A percentile compares a stretch with the other conserved stretches of the same genome.
These are phyloP conservation scores for Teunomyces aglyptinius DNA, from an alignment of 805 yeast genomes.

Conservation along the genomic window DNA sequence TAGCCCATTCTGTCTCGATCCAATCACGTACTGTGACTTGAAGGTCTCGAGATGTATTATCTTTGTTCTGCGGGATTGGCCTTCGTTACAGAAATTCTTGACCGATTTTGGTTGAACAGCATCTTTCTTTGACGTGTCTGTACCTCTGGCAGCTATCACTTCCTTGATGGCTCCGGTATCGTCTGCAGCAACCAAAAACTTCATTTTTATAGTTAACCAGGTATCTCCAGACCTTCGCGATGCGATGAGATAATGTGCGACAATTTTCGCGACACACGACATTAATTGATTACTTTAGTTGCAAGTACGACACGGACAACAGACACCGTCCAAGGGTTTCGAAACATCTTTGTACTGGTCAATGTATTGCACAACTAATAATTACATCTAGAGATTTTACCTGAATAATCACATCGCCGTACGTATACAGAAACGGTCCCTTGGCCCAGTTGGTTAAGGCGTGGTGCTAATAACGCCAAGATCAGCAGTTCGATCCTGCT, in stretches of 20 bases:
- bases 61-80: slow-evolving; percentile 27
- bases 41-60: slow-evolving; percentile 32
- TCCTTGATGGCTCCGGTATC: slow-evolving; percentile 69
- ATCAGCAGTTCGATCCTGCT: slow-evolving; percentile 86
- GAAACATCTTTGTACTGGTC: too few relatives aligned
- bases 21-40: slow-evolving; percentile 36
- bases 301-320: too few relatives aligned
- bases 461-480: slow-evolving; percentile 56
- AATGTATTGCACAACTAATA: too few relatives aligned
- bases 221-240: not conserved
- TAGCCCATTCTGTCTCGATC: slow-evolving; percentile 43
- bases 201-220: slow-evolving; percentile 41
- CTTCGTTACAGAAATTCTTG: slow-evolving; percentile 34
- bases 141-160: slow-evolving; percentile 60
- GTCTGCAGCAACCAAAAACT: slow-evolving; percentile 59
- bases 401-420: too few relatives aligned
- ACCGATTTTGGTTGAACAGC: slow-evolving; percentile 63
- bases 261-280: not conserved
- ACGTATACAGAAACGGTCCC: slow-evolving; percentile 33
- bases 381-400: too few relatives aligned
- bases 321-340: too few relatives aligned
- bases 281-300: not conserved
- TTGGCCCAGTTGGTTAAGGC: slow-evolving; percentile 56
- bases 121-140: slow-evolving; percentile 74
- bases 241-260: slow-evolving; percentile 1